Evolutionary conservation across 768 basidiomycete genomes (phyloP).

Genomic region (Guyanaporus albipodus): DNA sequence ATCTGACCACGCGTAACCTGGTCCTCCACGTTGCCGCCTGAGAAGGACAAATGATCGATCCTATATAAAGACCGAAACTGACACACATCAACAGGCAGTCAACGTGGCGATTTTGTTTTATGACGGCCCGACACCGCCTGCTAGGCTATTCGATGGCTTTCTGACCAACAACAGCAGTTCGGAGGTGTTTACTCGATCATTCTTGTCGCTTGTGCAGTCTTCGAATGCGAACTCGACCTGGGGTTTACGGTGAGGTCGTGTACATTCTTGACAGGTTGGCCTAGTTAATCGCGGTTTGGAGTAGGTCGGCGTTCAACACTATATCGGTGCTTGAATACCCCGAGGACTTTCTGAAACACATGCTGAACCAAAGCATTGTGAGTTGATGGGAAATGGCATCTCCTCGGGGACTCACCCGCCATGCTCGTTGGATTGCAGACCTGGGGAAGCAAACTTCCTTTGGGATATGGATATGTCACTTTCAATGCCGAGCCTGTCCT

Average conservation of each 20-base stretch:
- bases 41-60: not conserved
- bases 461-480: constrained; percentile 37
- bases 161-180: constrained; percentile 11
- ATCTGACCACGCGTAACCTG: constrained; percentile 3
- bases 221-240: constrained; percentile 14
- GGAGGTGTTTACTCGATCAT: constrained; percentile 19
- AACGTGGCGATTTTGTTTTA: constrained; percentile 49
- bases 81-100: constrained; percentile 8
- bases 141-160: constrained; percentile 31
- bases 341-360: constrained; percentile 15
- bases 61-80: constrained; percentile 2
- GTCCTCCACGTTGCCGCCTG: not conserved
- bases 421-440: constrained; percentile 26
- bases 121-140: constrained; percentile 38
- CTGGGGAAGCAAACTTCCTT: constrained; percentile 39
- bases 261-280: not conserved
- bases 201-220: constrained; percentile 24
- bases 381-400: constrained; percentile 1
- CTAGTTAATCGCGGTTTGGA: not conserved
- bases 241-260: constrained; percentile 22
- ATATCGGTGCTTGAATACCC: constrained; percentile 24
- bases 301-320: constrained; percentile 22
- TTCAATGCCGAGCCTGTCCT: constrained; percentile 55
- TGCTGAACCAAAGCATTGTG: constrained; percentile 17
- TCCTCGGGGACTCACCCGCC: not conserved